These are phyloP conservation scores for Cladosporium sp. DNA, from an alignment of 2,329 filamentous ascomycete species.

Conservation along the genomic window DNA sequence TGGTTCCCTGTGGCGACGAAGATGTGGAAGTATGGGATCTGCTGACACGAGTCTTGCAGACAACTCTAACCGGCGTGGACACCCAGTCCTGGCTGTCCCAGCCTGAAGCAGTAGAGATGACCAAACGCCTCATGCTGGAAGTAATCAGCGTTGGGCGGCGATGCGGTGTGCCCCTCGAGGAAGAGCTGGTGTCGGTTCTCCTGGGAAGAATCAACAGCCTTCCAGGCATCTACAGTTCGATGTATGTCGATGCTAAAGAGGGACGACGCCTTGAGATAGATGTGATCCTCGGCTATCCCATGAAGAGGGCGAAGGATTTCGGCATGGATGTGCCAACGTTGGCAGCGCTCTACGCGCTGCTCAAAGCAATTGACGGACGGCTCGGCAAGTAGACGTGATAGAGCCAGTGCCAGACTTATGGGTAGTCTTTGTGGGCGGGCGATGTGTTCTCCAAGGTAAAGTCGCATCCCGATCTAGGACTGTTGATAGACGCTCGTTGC, in stretches of 20 bases:
- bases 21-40: neutral
- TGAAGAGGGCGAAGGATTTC: slow-evolving; percentile 42
- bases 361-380: slow-evolving; percentile 29
- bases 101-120: slow-evolving; percentile 41
- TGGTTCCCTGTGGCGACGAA: too few relatives aligned
- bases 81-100: slow-evolving; percentile 48
- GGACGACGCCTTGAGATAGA: slow-evolving; percentile 49
- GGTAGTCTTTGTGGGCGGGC: too few relatives aligned
- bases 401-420: neutral
- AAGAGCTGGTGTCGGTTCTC: slow-evolving; percentile 41
- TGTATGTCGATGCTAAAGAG: slow-evolving; percentile 47
- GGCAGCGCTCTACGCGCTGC: slow-evolving; percentile 41
- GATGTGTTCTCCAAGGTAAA: neutral
- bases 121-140: slow-evolving; percentile 45
- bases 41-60: slow-evolving; percentile 23
- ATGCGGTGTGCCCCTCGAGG: slow-evolving; percentile 41
- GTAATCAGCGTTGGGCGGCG: slow-evolving; percentile 43
- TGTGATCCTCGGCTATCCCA: slow-evolving; percentile 47
- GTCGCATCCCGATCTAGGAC: neutral
- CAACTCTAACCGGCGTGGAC: slow-evolving; percentile 45
- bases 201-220: slow-evolving; percentile 43
- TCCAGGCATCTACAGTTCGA: slow-evolving; percentile 46
- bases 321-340: slow-evolving; percentile 43
- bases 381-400: slow-evolving; percentile 15
- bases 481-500: neutral